These are phyloP conservation scores for Morella rubra DNA, from an alignment of 306 rosid genomes.

Conservation along the genomic window DNA sequence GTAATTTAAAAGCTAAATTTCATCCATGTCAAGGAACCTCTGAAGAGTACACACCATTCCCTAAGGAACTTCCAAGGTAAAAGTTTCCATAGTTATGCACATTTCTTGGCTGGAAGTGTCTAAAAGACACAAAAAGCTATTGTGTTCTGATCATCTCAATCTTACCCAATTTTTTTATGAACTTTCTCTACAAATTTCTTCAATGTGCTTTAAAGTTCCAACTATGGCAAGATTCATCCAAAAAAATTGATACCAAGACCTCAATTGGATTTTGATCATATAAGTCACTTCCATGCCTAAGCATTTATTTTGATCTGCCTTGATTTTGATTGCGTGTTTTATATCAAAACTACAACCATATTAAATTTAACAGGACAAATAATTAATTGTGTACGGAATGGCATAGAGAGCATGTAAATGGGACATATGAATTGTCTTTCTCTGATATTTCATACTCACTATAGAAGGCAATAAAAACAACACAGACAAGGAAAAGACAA, in stretches of 20 bases:
- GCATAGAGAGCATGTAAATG: background rate
- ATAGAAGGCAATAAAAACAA: background rate
- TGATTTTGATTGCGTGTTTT: background rate
- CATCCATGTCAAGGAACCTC: background rate
- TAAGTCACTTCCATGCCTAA: background rate
- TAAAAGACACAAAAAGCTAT: background rate
- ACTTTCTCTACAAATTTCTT: background rate
- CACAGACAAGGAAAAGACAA: background rate
- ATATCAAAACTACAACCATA: background rate
- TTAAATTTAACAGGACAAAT: background rate
- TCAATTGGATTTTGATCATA: background rate
- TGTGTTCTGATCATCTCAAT: background rate
- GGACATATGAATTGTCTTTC: background rate
- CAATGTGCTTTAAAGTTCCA: background rate
- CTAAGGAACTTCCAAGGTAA: background rate
- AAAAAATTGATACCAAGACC: too few relatives aligned
- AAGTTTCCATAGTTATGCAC: background rate
- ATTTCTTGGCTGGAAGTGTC: background rate
- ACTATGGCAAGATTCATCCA: too few relatives aligned
- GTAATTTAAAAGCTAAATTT: background rate
- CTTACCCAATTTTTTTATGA: background rate
- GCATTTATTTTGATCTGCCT: background rate
- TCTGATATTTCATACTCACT: background rate
- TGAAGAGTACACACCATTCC: background rate
- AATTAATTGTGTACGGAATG: background rate